These are phyloP conservation scores for Gossypium rotundifolium DNA, from an alignment of 345 rosid species.

Conservation along the genomic window DNA sequence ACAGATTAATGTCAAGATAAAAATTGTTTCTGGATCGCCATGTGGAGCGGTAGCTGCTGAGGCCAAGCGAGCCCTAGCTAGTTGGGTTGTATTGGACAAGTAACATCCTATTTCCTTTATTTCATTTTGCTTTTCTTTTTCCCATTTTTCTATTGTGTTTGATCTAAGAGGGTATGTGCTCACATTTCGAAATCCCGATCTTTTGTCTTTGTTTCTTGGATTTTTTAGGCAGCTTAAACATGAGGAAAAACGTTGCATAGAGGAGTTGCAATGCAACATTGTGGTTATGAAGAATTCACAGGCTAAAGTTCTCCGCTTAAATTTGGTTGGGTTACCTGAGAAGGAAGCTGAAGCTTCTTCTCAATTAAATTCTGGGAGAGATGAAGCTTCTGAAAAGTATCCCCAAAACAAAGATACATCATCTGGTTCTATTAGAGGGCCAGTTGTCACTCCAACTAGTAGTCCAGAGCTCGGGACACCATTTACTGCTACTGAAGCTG, in stretches of 20 bases:
- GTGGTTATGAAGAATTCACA: slow-evolving; percentile 91
- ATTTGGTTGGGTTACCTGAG: slow-evolving; percentile 69
- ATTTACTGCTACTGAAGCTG: slow-evolving; percentile 90
- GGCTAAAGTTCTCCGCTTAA: slow-evolving; percentile 88
- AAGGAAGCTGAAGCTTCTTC: slow-evolving; percentile 41
- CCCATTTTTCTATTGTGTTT: not conserved
- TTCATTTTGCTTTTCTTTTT: not conserved
- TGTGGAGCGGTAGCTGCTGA: slow-evolving; percentile 83
- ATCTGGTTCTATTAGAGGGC: slow-evolving; percentile 54
- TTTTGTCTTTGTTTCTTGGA: not conserved
- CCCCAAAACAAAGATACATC: slow-evolving; percentile 36
- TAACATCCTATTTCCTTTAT: slow-evolving; percentile 25
- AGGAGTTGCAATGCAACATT: slow-evolving; percentile 95
- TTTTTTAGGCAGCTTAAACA: slow-evolving; percentile 64
- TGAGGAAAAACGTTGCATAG: slow-evolving; percentile 88
- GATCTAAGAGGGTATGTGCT: not conserved
- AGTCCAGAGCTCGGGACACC: slow-evolving; percentile 98
- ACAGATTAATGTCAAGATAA: slow-evolving; percentile 87
- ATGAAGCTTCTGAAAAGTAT: slow-evolving; percentile 44
- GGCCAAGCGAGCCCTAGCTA: slow-evolving; percentile 67
- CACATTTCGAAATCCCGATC: not conserved
- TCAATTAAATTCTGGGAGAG: slow-evolving; percentile 33
- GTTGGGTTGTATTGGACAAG: slow-evolving; percentile 98
- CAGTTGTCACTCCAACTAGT: slow-evolving; percentile 78
- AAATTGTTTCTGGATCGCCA: slow-evolving; percentile 85